These are phyloP conservation scores for Papilionanthe hybrid DNA, from an alignment of 116 monocot genomes.

Conservation along the genomic window DNA sequence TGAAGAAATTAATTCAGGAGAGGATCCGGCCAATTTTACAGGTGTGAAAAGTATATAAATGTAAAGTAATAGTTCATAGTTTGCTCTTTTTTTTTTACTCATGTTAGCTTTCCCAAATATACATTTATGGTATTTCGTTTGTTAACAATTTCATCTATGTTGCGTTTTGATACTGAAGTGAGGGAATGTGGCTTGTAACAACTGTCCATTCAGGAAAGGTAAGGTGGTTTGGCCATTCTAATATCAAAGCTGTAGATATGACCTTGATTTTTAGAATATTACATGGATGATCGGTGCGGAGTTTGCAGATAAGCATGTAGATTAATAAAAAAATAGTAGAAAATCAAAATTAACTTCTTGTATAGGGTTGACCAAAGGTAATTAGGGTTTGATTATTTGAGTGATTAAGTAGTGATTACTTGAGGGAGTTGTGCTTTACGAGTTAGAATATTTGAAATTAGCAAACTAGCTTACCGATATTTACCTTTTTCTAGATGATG, in stretches of 20 bases:
- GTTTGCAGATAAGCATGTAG: no score
- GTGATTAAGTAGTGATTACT: no score
- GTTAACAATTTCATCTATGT: background rate
- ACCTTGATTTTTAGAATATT: background rate
- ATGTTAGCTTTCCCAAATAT: background rate
- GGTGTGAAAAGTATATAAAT: constrained; percentile 32
- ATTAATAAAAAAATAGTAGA: no score
- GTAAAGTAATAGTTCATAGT: background rate
- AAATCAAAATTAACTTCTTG: no score
- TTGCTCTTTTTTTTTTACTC: background rate
- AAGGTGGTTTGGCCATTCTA: background rate
- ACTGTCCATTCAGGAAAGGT: background rate
- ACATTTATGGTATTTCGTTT: background rate
- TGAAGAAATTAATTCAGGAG: constrained; percentile 70
- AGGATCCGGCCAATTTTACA: constrained; percentile 13
- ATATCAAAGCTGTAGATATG: background rate
- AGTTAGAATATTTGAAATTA: no score
- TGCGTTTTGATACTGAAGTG: background rate
- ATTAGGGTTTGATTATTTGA: no score
- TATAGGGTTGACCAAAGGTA: no score
- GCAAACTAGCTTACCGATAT: no score
- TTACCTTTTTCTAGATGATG: no score
- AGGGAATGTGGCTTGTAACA: background rate
- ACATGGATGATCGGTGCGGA: background rate
- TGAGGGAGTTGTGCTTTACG: no score